phyloP scores from a whole-genome alignment of 352 stramenopile species.

The Phytophthora litchii region DNA sequence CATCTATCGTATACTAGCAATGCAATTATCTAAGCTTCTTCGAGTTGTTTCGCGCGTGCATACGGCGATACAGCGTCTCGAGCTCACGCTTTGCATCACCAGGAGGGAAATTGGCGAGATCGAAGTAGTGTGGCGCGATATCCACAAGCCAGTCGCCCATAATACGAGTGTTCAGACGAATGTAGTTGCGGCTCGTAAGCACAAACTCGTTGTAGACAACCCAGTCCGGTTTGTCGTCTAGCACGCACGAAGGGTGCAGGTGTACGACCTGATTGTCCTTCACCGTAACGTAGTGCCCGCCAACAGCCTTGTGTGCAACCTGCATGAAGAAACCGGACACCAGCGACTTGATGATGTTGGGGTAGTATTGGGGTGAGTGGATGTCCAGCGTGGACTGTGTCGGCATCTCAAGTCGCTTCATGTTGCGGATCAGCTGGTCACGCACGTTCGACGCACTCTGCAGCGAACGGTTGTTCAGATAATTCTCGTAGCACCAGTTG shows the following conservation, averaged over 20 bases:
- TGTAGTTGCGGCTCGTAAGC: slow-evolving; percentile 99
- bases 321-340: slow-evolving; percentile 98
- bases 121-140: slow-evolving; percentile 97
- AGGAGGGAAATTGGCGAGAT: slow-evolving; percentile 97
- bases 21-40: slow-evolving; percentile 42
- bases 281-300: slow-evolving; percentile 97
- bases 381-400: slow-evolving; percentile 82
- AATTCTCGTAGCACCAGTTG: slow-evolving; percentile 99
- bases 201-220: slow-evolving; percentile 99
- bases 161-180: slow-evolving; percentile 96
- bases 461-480: slow-evolving; percentile 96
- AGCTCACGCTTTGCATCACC: slow-evolving; percentile 96
- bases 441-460: slow-evolving; percentile 94
- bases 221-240: slow-evolving; percentile 97
- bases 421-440: slow-evolving; percentile 97
- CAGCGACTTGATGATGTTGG: slow-evolving; percentile 93
- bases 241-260: slow-evolving; percentile 96
- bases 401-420: slow-evolving; percentile 92
- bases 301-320: slow-evolving; percentile 88
- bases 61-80: slow-evolving; percentile 84
- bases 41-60: slow-evolving; percentile 41
- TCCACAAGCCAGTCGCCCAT: slow-evolving; percentile 92
- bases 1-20: slow-evolving; percentile 35
- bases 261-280: slow-evolving; percentile 99
- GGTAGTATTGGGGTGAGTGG: slow-evolving; percentile 88